Evolutionary conservation across 192 early-diverging fungal genomes (phyloP).

Genomic region (Dimargaris verticillata): DNA sequence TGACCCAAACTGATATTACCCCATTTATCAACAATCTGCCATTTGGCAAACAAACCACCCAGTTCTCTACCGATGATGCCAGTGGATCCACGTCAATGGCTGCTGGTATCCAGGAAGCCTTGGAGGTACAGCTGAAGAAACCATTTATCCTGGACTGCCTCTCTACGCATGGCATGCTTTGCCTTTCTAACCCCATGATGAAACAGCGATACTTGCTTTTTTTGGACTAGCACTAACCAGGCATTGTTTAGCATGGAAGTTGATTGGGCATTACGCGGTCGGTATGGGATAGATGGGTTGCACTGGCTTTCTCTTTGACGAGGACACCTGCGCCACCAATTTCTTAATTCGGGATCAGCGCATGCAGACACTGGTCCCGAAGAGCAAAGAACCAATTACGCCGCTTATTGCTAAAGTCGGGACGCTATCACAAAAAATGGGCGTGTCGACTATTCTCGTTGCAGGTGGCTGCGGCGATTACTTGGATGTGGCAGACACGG

Average conservation of each 20-base stretch:
- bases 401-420: slow-evolving; percentile 31
- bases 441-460: slow-evolving; percentile 29
- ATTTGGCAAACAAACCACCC: slow-evolving; percentile 21
- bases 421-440: slow-evolving; percentile 20
- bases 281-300: slow-evolving; percentile 12
- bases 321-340: slow-evolving; percentile 44
- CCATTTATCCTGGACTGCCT: too few species aligned
- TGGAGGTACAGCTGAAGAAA: slow-evolving; percentile 12
- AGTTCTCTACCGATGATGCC: slow-evolving; percentile 30
- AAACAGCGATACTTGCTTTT: too few species aligned
- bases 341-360: slow-evolving; percentile 38
- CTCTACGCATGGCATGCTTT: too few species aligned
- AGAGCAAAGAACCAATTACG: slow-evolving; percentile 34
- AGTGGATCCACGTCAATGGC: slow-evolving; percentile 41
- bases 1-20: slow-evolving; percentile 28
- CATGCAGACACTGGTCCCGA: slow-evolving; percentile 32
- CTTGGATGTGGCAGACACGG: slow-evolving; percentile 32
- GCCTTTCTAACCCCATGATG: too few species aligned
- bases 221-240: too few species aligned
- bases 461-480: slow-evolving; percentile 41
- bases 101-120: slow-evolving; percentile 33
- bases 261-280: too few species aligned
- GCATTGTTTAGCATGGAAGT: too few species aligned
- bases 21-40: slow-evolving; percentile 37
- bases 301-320: slow-evolving; percentile 30